Conservation (phyloP, 1,284 basidiomycete species). For the Athelia psychrophila region DNA sequence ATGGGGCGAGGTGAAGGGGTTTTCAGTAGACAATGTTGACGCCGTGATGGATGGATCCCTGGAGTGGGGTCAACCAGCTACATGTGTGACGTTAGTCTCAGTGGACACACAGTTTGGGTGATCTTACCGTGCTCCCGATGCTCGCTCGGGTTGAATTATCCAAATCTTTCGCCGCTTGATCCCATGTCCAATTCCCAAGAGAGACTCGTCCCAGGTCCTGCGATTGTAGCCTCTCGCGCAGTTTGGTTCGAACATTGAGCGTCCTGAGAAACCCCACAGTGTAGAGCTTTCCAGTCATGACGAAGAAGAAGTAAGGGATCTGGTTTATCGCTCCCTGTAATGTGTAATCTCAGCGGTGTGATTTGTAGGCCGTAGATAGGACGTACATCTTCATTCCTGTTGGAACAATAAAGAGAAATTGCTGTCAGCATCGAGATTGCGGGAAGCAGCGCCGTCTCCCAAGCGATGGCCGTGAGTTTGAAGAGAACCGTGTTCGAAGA, state of each 20-base stretch:
- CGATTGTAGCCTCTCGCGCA: constrained; percentile 38
- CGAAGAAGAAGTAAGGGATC: constrained; percentile 39
- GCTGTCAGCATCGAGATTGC: constrained; percentile 41
- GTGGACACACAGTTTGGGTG: too few relatives aligned
- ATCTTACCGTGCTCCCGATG: too few relatives aligned
- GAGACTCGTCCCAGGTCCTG: constrained; percentile 36
- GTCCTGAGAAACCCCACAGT: constrained; percentile 44
- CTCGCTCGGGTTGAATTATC: too few relatives aligned
- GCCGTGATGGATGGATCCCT: too few relatives aligned
- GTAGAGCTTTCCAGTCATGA: constrained; percentile 50
- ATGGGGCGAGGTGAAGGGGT: too few relatives aligned
- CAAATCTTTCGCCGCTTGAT: neutral
- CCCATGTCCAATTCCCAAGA: constrained; percentile 17
- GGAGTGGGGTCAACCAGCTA: too few relatives aligned
- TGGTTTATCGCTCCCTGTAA: constrained; percentile 31
- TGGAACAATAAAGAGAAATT: constrained; percentile 29
- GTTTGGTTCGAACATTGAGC: constrained; percentile 38
- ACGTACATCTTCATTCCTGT: constrained; percentile 33
- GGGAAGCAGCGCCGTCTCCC: constrained; percentile 47
- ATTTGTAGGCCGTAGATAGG: neutral
- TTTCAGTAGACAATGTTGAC: too few relatives aligned
- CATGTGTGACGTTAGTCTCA: too few relatives aligned
- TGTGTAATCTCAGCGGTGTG: neutral
- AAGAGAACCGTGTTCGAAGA: constrained; percentile 40
- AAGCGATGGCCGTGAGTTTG: constrained; percentile 42